Base-by-base conservation (phyloP, 2,329 filamentous ascomycete genomes). In the Boeremia lycopersici region DNA sequence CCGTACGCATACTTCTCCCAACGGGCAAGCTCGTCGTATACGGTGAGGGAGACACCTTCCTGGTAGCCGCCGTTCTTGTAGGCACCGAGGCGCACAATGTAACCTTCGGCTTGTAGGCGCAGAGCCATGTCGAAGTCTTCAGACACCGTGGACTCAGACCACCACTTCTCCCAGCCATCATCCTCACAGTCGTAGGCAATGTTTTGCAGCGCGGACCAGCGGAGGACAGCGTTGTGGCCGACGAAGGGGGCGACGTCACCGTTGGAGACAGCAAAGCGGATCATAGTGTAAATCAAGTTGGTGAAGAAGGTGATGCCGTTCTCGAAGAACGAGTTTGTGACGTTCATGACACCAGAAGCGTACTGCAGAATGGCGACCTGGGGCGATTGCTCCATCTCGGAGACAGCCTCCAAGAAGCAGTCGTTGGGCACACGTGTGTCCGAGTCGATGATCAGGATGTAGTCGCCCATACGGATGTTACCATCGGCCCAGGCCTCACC, bases 401-500 rank as follows among this genome's bases (percentile, higher is more conserved):
- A 90, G 41, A 90, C 89, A 36, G 89, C 89, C 67, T 93, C 89
- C 6, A 93, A 80, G 56, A 93, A 80, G 67, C 90, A 93, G 73
- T 93, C 90, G 34, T 82, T 77, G 1, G 90, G 90, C 8, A 74
- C 69, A 51, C 70, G 69, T 11, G 65, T 68, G 29, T 70, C 68
- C 2, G 68, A 69, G 36, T 74, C 71, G n/a, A 73, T 89, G 56
- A 93, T 78, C 29, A 90, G 78, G 56, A 93, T 90, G 74, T 92
- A 93, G 75, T 96, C 91, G 51, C 91, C 91, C 19, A 96, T 80
- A 46, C 91, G 89, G 63, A 96, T 88, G 74, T 95, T 92, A 58
- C 91, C 91, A 69, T 91, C 90, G 15, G 90, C 90, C 89, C 88
- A 74, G 8, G 65, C 90, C 26, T 89, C 89, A 26, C 87, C 84